Base-by-base conservation (phyloP, 495 filamentous ascomycete genomes). In the Penicillium robsamsonii region DNA sequence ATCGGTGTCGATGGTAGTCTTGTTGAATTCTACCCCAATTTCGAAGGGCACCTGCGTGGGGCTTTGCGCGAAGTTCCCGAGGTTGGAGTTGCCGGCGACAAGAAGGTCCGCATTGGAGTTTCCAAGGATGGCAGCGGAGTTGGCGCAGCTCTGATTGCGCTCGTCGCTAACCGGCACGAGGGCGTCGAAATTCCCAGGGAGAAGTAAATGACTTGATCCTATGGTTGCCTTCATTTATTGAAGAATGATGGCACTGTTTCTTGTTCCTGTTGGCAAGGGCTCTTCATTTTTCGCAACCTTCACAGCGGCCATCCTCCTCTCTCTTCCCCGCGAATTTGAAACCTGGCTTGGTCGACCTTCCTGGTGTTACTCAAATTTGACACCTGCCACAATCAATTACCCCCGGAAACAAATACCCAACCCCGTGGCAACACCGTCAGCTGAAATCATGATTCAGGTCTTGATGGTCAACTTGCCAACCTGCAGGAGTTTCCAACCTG, bases 51-150 rank as follows among this genome's bases (percentile, higher is more conserved):
- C 70, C 81, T 96, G 66, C 83, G 85, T 24, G 88, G 91, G 61
- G 88, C 88, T 24, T 69, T 96, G 50, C 73, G 83, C 22, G 81
- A 81, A 52, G 80, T 96, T 17, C 78, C 86, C 29, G 81, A 85
- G 53, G 85, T 96, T 61, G 92, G 91, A 11, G 70, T 66, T 11
- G 76, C 79, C 11, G 89, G 90, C 9, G 90, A 93, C 51, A 85
- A 87, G 70, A 87, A 84, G 70, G 82, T 97, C 57, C 79, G 89
- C 41, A 96, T 97, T 62, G 92, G 91, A 12, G 90, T 96, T 70
- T 92, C 92, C 50, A 93, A 94, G 81, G 92, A 97, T 74, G 92
- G 92, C 46, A 88, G 84, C 55, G 92, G 92, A 50, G 92, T 97
- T 46, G 92, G 92, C 27, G 92, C 92, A 9, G 92, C 92, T 46